Base-by-base conservation (phyloP, 1,284 basidiomycete species). In the Ustilago bromivora region DNA sequence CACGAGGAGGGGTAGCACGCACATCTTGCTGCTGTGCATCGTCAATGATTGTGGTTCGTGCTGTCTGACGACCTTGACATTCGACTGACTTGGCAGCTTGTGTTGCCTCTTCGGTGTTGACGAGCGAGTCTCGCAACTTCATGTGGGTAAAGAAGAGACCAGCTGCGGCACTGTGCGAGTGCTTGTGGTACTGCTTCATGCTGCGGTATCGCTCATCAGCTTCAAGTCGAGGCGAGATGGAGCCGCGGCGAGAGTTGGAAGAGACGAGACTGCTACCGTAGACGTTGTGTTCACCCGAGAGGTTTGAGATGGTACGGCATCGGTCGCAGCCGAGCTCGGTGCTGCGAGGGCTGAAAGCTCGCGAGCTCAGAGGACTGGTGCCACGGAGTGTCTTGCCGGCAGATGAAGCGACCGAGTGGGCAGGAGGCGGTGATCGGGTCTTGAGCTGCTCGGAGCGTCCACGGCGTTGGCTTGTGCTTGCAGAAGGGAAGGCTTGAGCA, bases 161-260 rank as follows among this genome's bases (percentile, higher is more conserved):
- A 28, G 76, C 79, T 35, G 68, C 66, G 13, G 79, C 79, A 56
- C 76, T 78, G 71, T 80, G 79, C 47, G 79, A 78, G 65, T 80
- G 79, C 66, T 76, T 72, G 70, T 80, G 79, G 47, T 64, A 57
- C 47, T 77, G 75, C 70, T 57, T 73, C 64, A 73, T 66, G 60
- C 70, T 69, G 55, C 74, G 74, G 61, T 68, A 67, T 38, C 68
- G 64, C 55, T 68, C 68, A 28, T 71, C 61, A 13, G 58, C 43
- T 36, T 69, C 70, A 17, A 60, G 53, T 15, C 60, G 57, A 15
- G 74, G 70, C 4, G 75, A 73, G 10, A 64, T 54, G 1, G 75
- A 77, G 19, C 32, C 43, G 15, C 70, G 63, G 4, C 71, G 75
- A 41, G 75, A 71, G 43, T 60, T 55, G 43, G 66, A 61, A 31